Percentiles rank a stretch among this genome's conserved stretches.
Evolutionary conservation across 108 stramenopile species (phyloP).

Genomic region (Cyclotella atomus): DNA sequence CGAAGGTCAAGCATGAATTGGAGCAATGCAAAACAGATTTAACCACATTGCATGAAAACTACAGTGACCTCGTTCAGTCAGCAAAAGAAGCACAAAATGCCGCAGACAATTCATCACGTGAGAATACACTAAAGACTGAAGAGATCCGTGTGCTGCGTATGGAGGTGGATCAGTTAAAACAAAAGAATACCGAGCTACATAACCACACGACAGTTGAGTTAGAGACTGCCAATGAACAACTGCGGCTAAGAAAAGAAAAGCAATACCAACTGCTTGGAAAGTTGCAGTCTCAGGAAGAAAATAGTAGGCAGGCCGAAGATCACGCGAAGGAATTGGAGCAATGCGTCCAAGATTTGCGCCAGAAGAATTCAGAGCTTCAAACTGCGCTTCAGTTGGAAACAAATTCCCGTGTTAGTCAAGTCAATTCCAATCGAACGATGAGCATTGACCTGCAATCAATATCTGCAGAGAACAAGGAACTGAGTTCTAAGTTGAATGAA

Average conservation of each 20-base stretch:
- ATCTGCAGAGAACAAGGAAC: slow-evolving; percentile 57
- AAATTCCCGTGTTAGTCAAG: slow-evolving; percentile 59
- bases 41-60: slow-evolving; percentile 53
- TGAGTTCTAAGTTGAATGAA: slow-evolving; percentile 52
- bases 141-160: slow-evolving; percentile 81
- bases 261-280: slow-evolving; percentile 88
- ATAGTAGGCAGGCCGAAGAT: slow-evolving; percentile 83
- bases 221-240: slow-evolving; percentile 86
- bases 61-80: slow-evolving; percentile 65
- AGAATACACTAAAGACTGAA: slow-evolving; percentile 83
- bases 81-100: slow-evolving; percentile 77
- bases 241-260: slow-evolving; percentile 88
- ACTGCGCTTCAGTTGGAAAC: slow-evolving; percentile 82
- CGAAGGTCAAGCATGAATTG: slow-evolving; percentile 52
- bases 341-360: slow-evolving; percentile 63
- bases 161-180: slow-evolving; percentile 79
- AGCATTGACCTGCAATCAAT: slow-evolving; percentile 58
- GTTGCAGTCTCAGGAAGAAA: slow-evolving; percentile 83
- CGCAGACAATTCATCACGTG: slow-evolving; percentile 58
- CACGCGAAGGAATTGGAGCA: slow-evolving; percentile 77
- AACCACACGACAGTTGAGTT: slow-evolving; percentile 87
- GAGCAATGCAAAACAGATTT: slow-evolving; percentile 46
- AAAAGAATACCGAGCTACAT: slow-evolving; percentile 67
- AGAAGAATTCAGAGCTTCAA: slow-evolving; percentile 72
- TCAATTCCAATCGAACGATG: slow-evolving; percentile 72